Conservation (phyloP, 2,329 filamentous ascomycete genomes). For the Curvularia sp. region DNA sequence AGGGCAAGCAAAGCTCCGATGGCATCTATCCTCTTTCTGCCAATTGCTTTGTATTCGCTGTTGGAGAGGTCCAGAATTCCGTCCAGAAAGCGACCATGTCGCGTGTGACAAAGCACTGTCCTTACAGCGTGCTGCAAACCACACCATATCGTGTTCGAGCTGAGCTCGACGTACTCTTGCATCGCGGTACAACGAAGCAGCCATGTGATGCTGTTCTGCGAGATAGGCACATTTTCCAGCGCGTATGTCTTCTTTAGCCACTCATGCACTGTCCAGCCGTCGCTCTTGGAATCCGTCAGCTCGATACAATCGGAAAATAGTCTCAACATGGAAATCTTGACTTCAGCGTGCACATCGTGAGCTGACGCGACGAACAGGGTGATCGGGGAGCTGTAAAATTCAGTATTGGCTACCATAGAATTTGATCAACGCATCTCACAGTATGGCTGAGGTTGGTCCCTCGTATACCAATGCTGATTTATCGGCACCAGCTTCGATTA, state of each 20-base stretch:
- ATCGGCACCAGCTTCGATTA: background rate
- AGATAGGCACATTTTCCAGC: background rate
- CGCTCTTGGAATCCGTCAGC: background rate
- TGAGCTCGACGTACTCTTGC: background rate
- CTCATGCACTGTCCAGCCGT: background rate
- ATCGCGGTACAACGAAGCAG: background rate
- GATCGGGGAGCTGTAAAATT: background rate
- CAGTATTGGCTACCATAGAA: background rate
- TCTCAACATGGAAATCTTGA: background rate
- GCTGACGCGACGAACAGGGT: background rate
- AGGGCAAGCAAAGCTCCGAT: background rate
- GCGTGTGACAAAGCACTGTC: background rate
- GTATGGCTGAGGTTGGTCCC: background rate
- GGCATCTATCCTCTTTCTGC: background rate
- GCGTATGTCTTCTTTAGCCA: background rate
- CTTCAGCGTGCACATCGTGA: background rate
- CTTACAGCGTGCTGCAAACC: background rate
- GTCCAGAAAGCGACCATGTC: background rate
- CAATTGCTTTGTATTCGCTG: background rate
- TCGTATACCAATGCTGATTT: background rate
- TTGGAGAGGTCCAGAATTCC: background rate
- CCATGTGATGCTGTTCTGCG: slow-evolving; percentile 1
- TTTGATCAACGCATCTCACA: background rate
- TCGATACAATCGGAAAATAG: slow-evolving; percentile 1
- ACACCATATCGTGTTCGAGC: background rate